These are phyloP conservation scores for Coccinonectria pachysandricola DNA, from an alignment of 2,329 filamentous ascomycete genomes.

Conservation along the genomic window DNA sequence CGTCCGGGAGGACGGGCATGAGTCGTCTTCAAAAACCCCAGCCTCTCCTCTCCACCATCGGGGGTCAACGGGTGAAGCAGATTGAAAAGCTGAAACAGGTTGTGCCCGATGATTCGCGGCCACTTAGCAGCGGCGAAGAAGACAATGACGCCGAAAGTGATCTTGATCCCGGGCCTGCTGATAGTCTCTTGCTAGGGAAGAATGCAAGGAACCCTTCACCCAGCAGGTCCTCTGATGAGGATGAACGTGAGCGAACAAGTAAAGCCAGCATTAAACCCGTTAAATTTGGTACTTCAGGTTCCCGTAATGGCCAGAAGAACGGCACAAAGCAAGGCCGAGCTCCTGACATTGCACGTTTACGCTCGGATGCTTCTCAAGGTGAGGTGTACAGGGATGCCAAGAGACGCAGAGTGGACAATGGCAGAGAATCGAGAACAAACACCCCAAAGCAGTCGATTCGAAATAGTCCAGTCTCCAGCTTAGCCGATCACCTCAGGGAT, in stretches of 20 bases:
- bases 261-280: constrained; percentile 24
- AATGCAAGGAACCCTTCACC: constrained; percentile 1
- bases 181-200: constrained; percentile 1
- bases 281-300: constrained; percentile 15
- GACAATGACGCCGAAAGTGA: constrained; percentile 9
- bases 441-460: constrained; percentile 1
- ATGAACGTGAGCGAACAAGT: constrained; percentile 16
- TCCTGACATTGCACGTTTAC: neutral
- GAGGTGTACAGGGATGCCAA: constrained; percentile 6
- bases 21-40: constrained; percentile 7
- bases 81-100: constrained; percentile 6
- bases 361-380: constrained; percentile 1
- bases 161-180: too few relatives aligned
- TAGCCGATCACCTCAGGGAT: constrained; percentile 14
- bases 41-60: constrained; percentile 11
- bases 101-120: constrained; percentile 13
- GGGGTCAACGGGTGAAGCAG: constrained; percentile 1
- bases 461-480: constrained; percentile 5
- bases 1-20: constrained; percentile 9
- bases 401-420: constrained; percentile 6
- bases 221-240: constrained; percentile 11
- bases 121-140: constrained; percentile 22
- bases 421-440: neutral
- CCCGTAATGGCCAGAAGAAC: constrained; percentile 3
- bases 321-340: constrained; percentile 3